phyloP scores from a whole-genome alignment of 2,329 filamentous ascomycete genomes.

The Aureobasidium sp. region DNA sequence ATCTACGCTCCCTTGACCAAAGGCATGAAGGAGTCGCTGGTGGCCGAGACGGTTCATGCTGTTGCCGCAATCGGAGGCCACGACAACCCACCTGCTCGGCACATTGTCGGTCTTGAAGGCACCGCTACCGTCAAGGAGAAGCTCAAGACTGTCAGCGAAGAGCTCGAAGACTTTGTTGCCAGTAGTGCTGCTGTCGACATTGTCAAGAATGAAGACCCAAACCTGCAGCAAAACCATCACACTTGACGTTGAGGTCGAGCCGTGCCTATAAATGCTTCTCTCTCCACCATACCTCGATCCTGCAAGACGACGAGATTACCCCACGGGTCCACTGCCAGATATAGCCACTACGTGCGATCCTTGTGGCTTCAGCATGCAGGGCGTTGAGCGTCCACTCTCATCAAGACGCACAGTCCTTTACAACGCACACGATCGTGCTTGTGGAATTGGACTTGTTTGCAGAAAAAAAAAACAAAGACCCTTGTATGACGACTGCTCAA shows the following conservation, averaged over 20 bases:
- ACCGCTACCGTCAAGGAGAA: slow-evolving; percentile 88
- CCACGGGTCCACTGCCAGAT: neutral
- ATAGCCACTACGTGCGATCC: neutral
- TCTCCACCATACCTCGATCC: neutral
- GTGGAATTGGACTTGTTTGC: neutral
- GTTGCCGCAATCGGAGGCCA: slow-evolving; percentile 88
- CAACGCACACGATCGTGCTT: neutral
- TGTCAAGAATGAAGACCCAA: slow-evolving; percentile 21
- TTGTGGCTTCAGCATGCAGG: neutral
- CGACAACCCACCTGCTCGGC: slow-evolving; percentile 86
- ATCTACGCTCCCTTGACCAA: slow-evolving; percentile 67
- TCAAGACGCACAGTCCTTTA: neutral
- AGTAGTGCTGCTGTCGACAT: slow-evolving; percentile 80
- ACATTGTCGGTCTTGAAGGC: slow-evolving; percentile 88
- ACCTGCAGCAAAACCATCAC: neutral
- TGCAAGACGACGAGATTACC: neutral
- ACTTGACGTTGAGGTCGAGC: neutral
- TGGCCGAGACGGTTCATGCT: slow-evolving; percentile 84
- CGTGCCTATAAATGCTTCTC: neutral
- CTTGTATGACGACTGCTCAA: neutral
- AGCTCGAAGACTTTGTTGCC: slow-evolving; percentile 92
- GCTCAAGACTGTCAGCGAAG: slow-evolving; percentile 89
- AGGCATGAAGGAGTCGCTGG: slow-evolving; percentile 60
- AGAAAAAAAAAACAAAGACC: neutral
- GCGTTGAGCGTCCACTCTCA: neutral